Base-by-base conservation (phyloP, 2,329 filamentous ascomycete species). In the Sordariomycetes sp. region DNA sequence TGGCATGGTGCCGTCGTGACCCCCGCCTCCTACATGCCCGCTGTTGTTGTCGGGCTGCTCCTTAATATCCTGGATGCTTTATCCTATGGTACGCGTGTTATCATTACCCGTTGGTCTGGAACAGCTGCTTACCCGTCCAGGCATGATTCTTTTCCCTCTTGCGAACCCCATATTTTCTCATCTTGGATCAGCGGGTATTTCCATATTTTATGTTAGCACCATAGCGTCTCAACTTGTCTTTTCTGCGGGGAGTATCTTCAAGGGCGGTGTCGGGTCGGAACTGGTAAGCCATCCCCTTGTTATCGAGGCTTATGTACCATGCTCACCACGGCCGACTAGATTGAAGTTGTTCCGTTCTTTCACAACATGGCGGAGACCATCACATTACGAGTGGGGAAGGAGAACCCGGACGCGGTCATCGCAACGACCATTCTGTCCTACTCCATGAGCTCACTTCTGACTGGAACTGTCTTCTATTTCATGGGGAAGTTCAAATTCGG, bases 171-270 rank as follows among this genome's bases (percentile, higher is more conserved):
- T 96, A 22, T 99, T 99, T 68, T 82, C 86, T 32, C 80, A 86
- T 61, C 81, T 97, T 7, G 94, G 92, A 1, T 86, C 92, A 0
- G 92, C 96, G 58, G 94, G 94, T 25, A 96, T 99, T 58, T 96
- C 94, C 0, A 96, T 99, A 71, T 99, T 97, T 73, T 99, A 97
- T 69, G 89, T 99, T 63, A 96, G 91, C 76, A 96, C 91, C 58
- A 96, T 99, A 61, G 81, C 97, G 48, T 88, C 94, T 0, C 94
- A 99, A 68, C 70, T 99, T 55, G 87, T 90, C 17, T 97, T 92
- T 68, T 96, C 92, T 0, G 78, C 79, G 22, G 87, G 90, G 0
- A 96, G 91, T 65, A 84, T 89, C 36, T 99, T 99, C 73, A 86
- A 81, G 62, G 92, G 94, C 17, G 90, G 89, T 3, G 84, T 99